Percentiles rank a stretch among this genome's conserved stretches.
phyloP scores from a whole-genome alignment of 306 rosid species.

The Fagus sylvatica region DNA sequence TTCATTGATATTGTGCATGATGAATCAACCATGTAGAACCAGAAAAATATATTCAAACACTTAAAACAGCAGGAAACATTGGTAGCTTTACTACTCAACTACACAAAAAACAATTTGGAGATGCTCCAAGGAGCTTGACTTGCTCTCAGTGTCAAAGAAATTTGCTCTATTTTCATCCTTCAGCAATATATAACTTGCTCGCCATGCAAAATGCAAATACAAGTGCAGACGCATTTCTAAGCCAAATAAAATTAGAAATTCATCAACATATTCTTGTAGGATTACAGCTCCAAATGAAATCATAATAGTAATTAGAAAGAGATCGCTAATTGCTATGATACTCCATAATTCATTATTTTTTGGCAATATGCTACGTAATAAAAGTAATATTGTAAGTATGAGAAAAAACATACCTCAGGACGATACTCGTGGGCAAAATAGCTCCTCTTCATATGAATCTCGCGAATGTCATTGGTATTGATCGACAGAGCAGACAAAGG shows the following conservation, averaged over 20 bases:
- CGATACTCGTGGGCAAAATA: slow-evolving; percentile 92
- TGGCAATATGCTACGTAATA: background rate
- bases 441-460: slow-evolving; percentile 91
- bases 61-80: background rate
- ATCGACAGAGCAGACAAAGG: slow-evolving; percentile 51
- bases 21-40: background rate
- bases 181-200: background rate
- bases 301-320: background rate
- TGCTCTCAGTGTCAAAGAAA: background rate
- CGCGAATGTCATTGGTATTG: slow-evolving; percentile 73
- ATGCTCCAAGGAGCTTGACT: background rate
- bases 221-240: background rate
- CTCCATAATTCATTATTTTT: background rate
- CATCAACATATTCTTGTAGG: background rate
- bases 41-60: background rate
- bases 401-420: slow-evolving; percentile 56
- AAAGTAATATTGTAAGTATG: background rate
- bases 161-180: background rate
- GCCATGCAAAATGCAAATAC: background rate
- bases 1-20: background rate
- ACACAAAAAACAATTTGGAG: background rate
- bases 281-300: slow-evolving; percentile 7
- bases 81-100: background rate
- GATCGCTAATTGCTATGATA: background rate
- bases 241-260: background rate